A percentile compares a stretch with the other conserved stretches of the same genome.
phyloP scores from a whole-genome alignment of 2,329 filamentous ascomycete genomes.

The Xylariaceae sp. region DNA sequence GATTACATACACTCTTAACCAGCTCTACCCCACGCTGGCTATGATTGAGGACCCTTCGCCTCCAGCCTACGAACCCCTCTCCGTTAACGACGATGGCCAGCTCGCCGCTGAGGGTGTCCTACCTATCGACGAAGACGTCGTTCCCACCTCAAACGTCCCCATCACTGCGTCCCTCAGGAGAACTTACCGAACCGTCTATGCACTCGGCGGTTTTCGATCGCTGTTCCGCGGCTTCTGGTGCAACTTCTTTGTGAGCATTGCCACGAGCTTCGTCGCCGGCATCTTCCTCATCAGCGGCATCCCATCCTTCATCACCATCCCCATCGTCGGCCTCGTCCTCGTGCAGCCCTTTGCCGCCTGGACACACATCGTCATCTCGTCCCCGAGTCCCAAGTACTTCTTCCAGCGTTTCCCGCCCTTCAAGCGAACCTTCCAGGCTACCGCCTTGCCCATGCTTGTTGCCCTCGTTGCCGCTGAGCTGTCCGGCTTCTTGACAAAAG shows the following conservation, averaged over 20 bases:
- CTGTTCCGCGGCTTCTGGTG: constrained; percentile 66
- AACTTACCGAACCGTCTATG: constrained; percentile 53
- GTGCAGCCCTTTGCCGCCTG: constrained; percentile 71
- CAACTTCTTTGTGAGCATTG: constrained; percentile 37
- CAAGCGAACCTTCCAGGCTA: constrained; percentile 61
- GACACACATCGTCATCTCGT: constrained; percentile 82
- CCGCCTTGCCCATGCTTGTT: constrained; percentile 63
- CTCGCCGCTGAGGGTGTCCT: constrained; percentile 31
- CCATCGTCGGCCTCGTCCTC: constrained; percentile 57
- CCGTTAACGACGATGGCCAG: constrained; percentile 37
- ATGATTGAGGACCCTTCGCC: constrained; percentile 57
- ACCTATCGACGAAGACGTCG: constrained; percentile 35
- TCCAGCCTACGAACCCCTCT: constrained; percentile 51
- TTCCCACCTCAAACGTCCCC: constrained; percentile 33
- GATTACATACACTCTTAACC: constrained; percentile 48
- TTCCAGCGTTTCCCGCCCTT: constrained; percentile 66
- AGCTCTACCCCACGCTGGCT: constrained; percentile 51
- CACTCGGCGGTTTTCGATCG: constrained; percentile 60
- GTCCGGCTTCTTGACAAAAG: constrained; percentile 43
- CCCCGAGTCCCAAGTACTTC: constrained; percentile 59
- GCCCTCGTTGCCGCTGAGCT: constrained; percentile 57
- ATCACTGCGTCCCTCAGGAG: constrained; percentile 50
- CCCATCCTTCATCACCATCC: constrained; percentile 45
- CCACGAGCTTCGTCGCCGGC: constrained; percentile 36
- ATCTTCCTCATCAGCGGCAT: constrained; percentile 42